These are phyloP conservation scores for Phytophthora pinifolia DNA, from an alignment of 352 stramenopile species.

Conservation along the genomic window DNA sequence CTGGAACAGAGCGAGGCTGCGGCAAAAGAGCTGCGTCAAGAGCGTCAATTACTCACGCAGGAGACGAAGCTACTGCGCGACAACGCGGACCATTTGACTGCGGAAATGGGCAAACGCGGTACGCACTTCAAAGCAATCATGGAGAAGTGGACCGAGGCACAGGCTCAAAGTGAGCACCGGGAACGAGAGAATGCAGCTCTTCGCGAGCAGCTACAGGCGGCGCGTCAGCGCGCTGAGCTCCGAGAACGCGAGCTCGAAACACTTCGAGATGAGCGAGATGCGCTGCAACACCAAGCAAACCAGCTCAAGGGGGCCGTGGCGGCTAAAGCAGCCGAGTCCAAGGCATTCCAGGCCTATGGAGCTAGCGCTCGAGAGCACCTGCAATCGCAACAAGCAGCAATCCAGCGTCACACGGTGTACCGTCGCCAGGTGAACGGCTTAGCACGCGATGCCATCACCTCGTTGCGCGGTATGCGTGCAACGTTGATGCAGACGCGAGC, in stretches of 20 bases:
- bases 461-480: constrained; percentile 36
- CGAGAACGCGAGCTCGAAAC: constrained; percentile 44
- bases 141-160: constrained; percentile 72
- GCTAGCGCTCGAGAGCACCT: constrained; percentile 62
- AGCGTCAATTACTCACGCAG: constrained; percentile 50
- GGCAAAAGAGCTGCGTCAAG: constrained; percentile 44
- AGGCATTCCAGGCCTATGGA: constrained; percentile 72
- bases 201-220: constrained; percentile 53
- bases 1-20: constrained; percentile 45
- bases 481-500: constrained; percentile 46
- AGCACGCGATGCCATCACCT: constrained; percentile 43
- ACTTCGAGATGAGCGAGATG: constrained; percentile 55
- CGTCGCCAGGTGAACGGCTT: constrained; percentile 50
- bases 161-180: constrained; percentile 58
- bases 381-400: constrained; percentile 50
- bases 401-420: constrained; percentile 57
- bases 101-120: constrained; percentile 59
- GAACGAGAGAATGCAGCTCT: constrained; percentile 55
- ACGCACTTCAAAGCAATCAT: constrained; percentile 65
- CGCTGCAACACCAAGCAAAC: constrained; percentile 66
- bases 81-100: constrained; percentile 48
- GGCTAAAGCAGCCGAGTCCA: constrained; percentile 67
- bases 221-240: constrained; percentile 37
- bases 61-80: constrained; percentile 58
- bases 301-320: constrained; percentile 73